A percentile compares a stretch with the other conserved stretches of the same genome.
These are phyloP conservation scores for Histomonas meleagridis DNA, from an alignment of 208 protist species.

Conservation along the genomic window DNA sequence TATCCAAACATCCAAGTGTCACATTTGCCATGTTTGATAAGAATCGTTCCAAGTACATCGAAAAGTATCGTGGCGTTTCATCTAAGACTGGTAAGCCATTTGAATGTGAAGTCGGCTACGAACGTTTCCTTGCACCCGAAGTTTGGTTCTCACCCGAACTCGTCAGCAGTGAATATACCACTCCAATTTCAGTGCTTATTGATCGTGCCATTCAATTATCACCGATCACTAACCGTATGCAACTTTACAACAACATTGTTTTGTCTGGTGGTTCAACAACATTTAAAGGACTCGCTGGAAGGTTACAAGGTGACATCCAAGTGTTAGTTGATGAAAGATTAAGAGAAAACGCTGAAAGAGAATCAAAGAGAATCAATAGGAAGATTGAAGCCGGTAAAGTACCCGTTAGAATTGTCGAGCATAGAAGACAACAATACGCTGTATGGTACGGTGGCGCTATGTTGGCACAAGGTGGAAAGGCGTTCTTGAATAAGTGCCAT, in stretches of 20 bases:
- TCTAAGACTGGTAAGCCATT: slow-evolving; percentile 42
- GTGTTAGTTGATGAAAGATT: slow-evolving; percentile 37
- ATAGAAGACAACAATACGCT: slow-evolving; percentile 57
- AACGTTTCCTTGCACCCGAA: slow-evolving; percentile 88
- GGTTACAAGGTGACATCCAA: slow-evolving; percentile 70
- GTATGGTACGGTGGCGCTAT: slow-evolving; percentile 76
- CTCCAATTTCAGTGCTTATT: slow-evolving; percentile 72
- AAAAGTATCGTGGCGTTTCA: slow-evolving; percentile 52
- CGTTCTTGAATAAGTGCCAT: slow-evolving; percentile 69
- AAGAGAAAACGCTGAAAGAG: neutral
- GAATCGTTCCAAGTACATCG: slow-evolving; percentile 66
- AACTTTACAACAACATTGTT: slow-evolving; percentile 83
- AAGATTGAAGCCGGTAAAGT: slow-evolving; percentile 58
- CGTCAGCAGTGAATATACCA: slow-evolving; percentile 69
- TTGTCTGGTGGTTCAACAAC: slow-evolving; percentile 85
- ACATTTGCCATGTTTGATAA: slow-evolving; percentile 78
- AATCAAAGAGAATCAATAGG: slow-evolving; percentile 42
- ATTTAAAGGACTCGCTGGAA: slow-evolving; percentile 77
- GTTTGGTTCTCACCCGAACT: slow-evolving; percentile 93
- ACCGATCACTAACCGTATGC: slow-evolving; percentile 81
- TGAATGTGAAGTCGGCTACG: slow-evolving; percentile 78
- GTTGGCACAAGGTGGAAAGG: slow-evolving; percentile 67
- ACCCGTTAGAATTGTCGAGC: slow-evolving; percentile 78
- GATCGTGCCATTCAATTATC: slow-evolving; percentile 75
- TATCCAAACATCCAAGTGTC: slow-evolving; percentile 69